phyloP scores from a whole-genome alignment of 208 protist species.

The Trypanosoma mega region DNA sequence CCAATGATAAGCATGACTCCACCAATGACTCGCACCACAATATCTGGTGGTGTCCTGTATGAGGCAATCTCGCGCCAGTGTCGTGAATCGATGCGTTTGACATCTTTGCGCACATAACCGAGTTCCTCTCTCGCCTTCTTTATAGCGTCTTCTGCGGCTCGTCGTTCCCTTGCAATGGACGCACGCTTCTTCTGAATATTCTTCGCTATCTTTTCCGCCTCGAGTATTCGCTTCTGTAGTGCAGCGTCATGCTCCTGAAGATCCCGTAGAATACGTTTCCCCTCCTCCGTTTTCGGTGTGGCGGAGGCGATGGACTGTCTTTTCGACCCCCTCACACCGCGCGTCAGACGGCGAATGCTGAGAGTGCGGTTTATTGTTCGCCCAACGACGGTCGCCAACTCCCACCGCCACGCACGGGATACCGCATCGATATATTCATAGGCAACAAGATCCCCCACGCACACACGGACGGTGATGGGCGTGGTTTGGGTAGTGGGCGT shows the following conservation, averaged over 20 bases:
- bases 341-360: neutral
- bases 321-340: neutral
- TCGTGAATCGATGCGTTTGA: conserved; percentile 44
- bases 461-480: neutral
- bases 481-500: neutral
- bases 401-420: conserved; percentile 21
- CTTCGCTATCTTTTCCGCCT: neutral
- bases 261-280: neutral
- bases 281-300: conserved; percentile 9
- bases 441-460: conserved; percentile 36
- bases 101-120: conserved; percentile 34
- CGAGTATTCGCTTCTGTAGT: neutral
- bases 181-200: conserved; percentile 31
- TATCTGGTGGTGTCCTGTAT: conserved; percentile 62
- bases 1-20: conserved; percentile 59
- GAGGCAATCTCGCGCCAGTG: conserved; percentile 58
- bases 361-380: neutral
- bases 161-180: conserved; percentile 18
- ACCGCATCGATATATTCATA: conserved; percentile 41
- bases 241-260: neutral
- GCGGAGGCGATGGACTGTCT: neutral
- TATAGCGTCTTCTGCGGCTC: conserved; percentile 22
- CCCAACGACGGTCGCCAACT: conserved; percentile 22
- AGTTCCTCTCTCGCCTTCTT: conserved; percentile 34
- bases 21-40: conserved; percentile 67